Evolutionary conservation across 2,329 filamentous ascomycete genomes (phyloP), one percentile per base, ranked within the genome.

Genomic region (Pezicula rhizophila): DNA sequence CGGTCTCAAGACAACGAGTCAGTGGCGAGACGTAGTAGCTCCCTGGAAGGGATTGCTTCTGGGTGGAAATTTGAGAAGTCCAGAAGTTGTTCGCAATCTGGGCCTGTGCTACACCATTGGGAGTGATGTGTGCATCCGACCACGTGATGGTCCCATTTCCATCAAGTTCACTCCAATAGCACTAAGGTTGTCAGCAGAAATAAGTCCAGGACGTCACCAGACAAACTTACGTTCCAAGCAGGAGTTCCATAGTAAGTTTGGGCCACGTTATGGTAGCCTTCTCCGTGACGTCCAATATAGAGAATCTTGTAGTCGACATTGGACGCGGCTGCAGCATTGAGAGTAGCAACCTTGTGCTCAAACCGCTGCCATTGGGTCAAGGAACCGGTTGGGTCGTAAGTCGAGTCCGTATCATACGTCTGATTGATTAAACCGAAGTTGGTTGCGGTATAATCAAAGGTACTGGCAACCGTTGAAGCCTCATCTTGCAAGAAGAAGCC

Each of bases 381-480:
- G 50, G 66, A 25, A 6, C 40, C 40, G 3, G 40, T 54, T 42
- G 64, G 59, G 42, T 71, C 65, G 46, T 69, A 65, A 7, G 56
- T 51, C 39, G 61, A 60, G 57, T 85, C 80, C 1, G 74, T 78
- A 5, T 77, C 70, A 60, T 86, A 86, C 1, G 74, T 73, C 42
- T 76, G 75, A 58, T 84, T 75, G 53, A 87, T 73, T 18, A 88
- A 70, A 25, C 84, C 85, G 59, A 85, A 84, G 67, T 85, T 86
- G 48, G 68, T 69, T 26, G 72, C 66, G 23, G 75, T 78, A 60
- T 85, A 86, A 65, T 85, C 80, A 64, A 86, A 87, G 2, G 66
- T 74, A 2, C 62, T 68, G 2, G 80, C 66, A 48, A 78, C 67
- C 1, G 82, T 86, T 4, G 68, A 59, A 0, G 70, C 59, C 18